Evolutionary conservation across 2,329 filamentous ascomycete species (phyloP), one percentile per base, ranked within the genome.

Genomic region (Cercospora sesami): DNA sequence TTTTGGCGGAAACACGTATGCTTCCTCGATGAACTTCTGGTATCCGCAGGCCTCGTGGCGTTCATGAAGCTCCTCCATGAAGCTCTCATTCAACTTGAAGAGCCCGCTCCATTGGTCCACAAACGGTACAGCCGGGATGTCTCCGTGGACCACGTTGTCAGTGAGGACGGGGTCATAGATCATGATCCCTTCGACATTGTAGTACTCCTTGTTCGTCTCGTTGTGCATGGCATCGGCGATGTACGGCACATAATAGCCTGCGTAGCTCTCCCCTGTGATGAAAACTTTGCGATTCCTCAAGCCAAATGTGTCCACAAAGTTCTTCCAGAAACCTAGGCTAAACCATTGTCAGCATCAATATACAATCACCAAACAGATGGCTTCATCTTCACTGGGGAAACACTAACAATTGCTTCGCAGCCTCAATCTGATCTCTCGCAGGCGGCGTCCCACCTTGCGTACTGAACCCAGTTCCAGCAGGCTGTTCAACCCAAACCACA

Each of bases 181-280:
- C 79, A 93, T 80, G 68, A 91, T 86, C 1, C 87, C 89, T 31
- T 86, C 83, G 5, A 93, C 78, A 75, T 93, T 85, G 78, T 87
- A 93, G 79, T 92, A 89, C 8, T 80, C 82, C 4, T 82, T 86
- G 78, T 93, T 85, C 6, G 91, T 86, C 60, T 84, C 83, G 65
- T 91, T 87, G 70, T 94, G 81, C 85, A 95, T 91, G 30, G 87
- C 88, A 73, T 89, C 86, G 1, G 90, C 87, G 67, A 94, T 90
- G 75, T 92, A 93, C 0, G 91, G 90, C 2, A 90, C 86, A 73
- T 65, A 68, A 58, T 65, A 68, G 16, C 82, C 80, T 26, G n/a
- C 60, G 61, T 53, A 51, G 14, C 57, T 73, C 66, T 92, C 91
- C 6, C 91, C 92, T 0, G 90, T 85, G 66, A 95, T 86, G 78